Percentiles rank a stretch among this genome's conserved stretches.
These are phyloP conservation scores for Corylus heterophylla DNA, from an alignment of 306 rosid species.

Conservation along the genomic window DNA sequence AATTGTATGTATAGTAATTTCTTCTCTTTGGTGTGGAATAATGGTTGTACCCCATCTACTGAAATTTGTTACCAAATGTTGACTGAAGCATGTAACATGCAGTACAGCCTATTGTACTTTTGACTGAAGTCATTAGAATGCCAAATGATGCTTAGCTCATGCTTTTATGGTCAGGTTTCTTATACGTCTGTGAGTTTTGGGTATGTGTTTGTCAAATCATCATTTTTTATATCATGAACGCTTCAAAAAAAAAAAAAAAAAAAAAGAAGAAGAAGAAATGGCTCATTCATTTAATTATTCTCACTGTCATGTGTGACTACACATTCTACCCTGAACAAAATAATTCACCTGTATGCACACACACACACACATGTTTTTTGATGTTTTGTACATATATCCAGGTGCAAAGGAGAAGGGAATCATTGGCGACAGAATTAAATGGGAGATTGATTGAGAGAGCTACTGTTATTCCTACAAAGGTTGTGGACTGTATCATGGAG, in stretches of 20 bases:
- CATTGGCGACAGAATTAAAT: constrained; percentile 51
- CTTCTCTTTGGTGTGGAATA: neutral
- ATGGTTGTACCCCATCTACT: neutral
- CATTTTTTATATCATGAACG: neutral
- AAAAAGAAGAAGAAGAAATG: neutral
- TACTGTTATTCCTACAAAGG: constrained; percentile 44
- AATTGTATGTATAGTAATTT: too few species aligned
- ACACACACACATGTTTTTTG: neutral
- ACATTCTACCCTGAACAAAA: neutral
- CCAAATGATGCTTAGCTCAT: constrained; percentile 1
- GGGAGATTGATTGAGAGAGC: constrained; percentile 45
- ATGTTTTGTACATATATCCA: constrained; percentile 34
- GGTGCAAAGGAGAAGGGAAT: constrained; percentile 63
- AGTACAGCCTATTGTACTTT: neutral
- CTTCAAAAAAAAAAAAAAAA: too few species aligned
- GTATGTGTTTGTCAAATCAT: constrained; percentile 4
- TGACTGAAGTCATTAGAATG: constrained; percentile 4
- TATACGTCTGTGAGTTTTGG: constrained; percentile 4
- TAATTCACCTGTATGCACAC: neutral
- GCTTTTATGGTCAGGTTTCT: neutral
- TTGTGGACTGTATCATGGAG: constrained; percentile 48
- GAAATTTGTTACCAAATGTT: neutral
- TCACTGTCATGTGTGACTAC: neutral
- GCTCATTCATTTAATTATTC: constrained; percentile 12
- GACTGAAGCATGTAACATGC: neutral